Conservation (phyloP, 805 yeast species). For the Saturnispora quitensis region DNA sequence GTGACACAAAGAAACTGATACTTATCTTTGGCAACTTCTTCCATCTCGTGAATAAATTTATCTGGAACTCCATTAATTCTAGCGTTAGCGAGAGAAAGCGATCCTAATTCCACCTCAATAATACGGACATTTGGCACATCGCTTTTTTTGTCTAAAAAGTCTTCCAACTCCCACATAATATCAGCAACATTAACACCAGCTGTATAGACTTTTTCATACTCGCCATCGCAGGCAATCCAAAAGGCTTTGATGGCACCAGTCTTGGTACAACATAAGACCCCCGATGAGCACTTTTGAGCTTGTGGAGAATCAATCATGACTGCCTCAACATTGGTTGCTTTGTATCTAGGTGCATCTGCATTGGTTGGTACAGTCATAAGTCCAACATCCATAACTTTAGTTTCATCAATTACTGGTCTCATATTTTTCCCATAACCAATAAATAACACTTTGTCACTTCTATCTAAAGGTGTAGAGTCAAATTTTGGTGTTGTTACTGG, state of each 20-base stretch:
- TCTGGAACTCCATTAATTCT: constrained; percentile 84
- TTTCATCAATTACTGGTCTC: constrained; percentile 64
- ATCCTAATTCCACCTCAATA: constrained; percentile 69
- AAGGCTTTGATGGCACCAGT: constrained; percentile 77
- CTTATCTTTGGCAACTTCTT: constrained; percentile 43
- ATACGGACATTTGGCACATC: constrained; percentile 49
- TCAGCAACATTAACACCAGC: constrained; percentile 75
- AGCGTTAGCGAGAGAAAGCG: constrained; percentile 63
- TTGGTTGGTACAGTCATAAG: constrained; percentile 66
- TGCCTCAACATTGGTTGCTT: constrained; percentile 78
- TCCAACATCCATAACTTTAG: constrained; percentile 67
- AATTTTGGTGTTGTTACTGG: constrained; percentile 63
- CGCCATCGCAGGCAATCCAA: constrained; percentile 82
- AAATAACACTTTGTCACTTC: constrained; percentile 72
- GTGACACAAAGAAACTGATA: constrained; percentile 65
- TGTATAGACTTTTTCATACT: constrained; percentile 53
- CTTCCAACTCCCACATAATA: constrained; percentile 45
- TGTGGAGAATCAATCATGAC: constrained; percentile 64
- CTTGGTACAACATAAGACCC: constrained; percentile 56
- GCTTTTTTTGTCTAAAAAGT: constrained; percentile 35
- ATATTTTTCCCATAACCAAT: constrained; percentile 69
- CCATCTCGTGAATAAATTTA: constrained; percentile 66
- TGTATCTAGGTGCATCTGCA: constrained; percentile 63
- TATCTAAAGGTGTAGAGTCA: constrained; percentile 43
- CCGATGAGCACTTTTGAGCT: constrained; percentile 64